Evolutionary conservation across 2,329 filamentous ascomycete species (phyloP).

Genomic region (Ophiosphaerella narmari): DNA sequence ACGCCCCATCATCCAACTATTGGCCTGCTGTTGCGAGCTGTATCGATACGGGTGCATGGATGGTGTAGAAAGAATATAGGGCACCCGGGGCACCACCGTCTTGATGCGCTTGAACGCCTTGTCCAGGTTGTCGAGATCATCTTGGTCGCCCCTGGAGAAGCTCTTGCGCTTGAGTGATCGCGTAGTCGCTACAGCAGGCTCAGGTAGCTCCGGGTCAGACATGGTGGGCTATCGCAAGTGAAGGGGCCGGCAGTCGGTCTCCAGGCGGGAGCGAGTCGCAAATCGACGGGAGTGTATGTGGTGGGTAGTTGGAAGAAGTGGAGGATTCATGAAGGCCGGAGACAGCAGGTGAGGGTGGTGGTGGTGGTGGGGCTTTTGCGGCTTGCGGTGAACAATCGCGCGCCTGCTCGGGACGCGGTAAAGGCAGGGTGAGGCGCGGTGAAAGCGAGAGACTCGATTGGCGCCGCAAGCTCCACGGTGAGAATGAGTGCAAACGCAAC

Average conservation of each 20-base stretch:
- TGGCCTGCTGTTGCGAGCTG: slow-evolving; percentile 46
- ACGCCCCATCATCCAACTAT: slow-evolving; percentile 53
- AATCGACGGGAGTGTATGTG: slow-evolving; percentile 7
- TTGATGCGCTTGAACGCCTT: slow-evolving; percentile 50
- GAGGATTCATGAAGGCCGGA: slow-evolving; percentile 20
- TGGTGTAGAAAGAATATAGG: slow-evolving; percentile 55
- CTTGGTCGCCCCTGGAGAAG: slow-evolving; percentile 35
- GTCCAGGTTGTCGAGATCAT: slow-evolving; percentile 49
- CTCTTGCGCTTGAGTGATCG: slow-evolving; percentile 32
- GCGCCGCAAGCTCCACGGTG: background rate
- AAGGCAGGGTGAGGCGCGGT: slow-evolving; percentile 3
- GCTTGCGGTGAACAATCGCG: slow-evolving; percentile 1
- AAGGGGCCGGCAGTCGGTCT: background rate
- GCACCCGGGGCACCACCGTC: slow-evolving; percentile 47
- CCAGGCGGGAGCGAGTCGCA: slow-evolving; percentile 6
- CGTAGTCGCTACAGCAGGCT: slow-evolving; percentile 30
- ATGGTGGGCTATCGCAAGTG: slow-evolving; percentile 26
- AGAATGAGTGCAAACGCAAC: slow-evolving; percentile 9
- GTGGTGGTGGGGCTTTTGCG: background rate
- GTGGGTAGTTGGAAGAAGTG: slow-evolving; percentile 11
- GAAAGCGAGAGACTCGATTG: slow-evolving; percentile 1
- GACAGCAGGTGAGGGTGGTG: slow-evolving; percentile 7
- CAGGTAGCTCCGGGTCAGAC: slow-evolving; percentile 35
- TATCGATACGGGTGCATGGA: slow-evolving; percentile 52
- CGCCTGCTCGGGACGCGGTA: background rate